Evolutionary conservation across 164 flowering plant species (phyloP).

Genomic region (Stephania cephalantha): DNA sequence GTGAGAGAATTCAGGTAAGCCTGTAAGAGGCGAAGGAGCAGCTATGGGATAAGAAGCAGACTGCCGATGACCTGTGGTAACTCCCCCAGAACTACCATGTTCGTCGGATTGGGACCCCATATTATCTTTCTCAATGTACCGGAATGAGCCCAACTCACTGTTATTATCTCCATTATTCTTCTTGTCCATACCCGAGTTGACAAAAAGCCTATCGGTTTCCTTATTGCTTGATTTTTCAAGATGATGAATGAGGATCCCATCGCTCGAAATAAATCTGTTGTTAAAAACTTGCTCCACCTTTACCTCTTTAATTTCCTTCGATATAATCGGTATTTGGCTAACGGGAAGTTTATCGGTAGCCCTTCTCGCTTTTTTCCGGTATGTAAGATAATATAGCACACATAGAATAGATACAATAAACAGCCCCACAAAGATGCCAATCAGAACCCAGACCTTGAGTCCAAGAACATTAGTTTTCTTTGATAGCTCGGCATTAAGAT

Average conservation of each 20-base stretch:
- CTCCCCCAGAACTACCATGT: slow-evolving; percentile 31
- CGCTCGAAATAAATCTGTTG: slow-evolving; percentile 20
- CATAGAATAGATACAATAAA: slow-evolving; percentile 45
- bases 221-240: slow-evolving; percentile 44
- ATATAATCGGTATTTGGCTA: slow-evolving; percentile 41
- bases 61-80: slow-evolving; percentile 20
- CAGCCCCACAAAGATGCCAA: slow-evolving; percentile 45
- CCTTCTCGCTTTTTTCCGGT: slow-evolving; percentile 55
- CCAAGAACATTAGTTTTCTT: slow-evolving; percentile 46
- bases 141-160: slow-evolving; percentile 58
- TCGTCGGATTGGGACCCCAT: slow-evolving; percentile 44
- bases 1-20: slow-evolving; percentile 82
- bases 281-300: slow-evolving; percentile 51
- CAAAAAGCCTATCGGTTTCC: slow-evolving; percentile 46
- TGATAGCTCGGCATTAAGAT: slow-evolving; percentile 44
- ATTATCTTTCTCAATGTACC: slow-evolving; percentile 44
- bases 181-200: slow-evolving; percentile 27
- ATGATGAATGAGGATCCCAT: slow-evolving; percentile 28
- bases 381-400: slow-evolving; percentile 47
- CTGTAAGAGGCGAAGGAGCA: slow-evolving; percentile 66
- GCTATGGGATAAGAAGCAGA: slow-evolving; percentile 39
- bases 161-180: slow-evolving; percentile 38
- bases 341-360: slow-evolving; percentile 33
- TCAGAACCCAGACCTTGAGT: slow-evolving; percentile 66
- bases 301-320: slow-evolving; percentile 76